These are phyloP conservation scores for Solanum arcanum DNA, from an alignment of 257 asterid species.

Conservation along the genomic window DNA sequence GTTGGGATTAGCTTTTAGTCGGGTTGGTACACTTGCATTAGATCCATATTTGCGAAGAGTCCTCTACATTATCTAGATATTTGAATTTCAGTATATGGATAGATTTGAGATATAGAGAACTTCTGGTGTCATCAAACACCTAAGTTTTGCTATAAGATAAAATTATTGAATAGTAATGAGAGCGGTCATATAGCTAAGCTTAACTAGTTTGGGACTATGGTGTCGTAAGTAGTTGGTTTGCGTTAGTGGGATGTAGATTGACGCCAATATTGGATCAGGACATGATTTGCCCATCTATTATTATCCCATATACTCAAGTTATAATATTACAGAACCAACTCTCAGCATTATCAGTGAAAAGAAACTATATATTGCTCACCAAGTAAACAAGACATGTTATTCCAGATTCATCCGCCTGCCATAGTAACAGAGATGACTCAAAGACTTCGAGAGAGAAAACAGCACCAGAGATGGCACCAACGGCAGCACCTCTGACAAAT, in stretches of 20 bases:
- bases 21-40: neutral
- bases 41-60: neutral
- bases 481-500: slow-evolving; percentile 90
- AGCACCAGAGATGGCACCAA: slow-evolving; percentile 97
- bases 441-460: slow-evolving; percentile 97
- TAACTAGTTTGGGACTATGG: neutral
- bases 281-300: neutral
- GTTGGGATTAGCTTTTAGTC: neutral
- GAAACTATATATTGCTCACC: slow-evolving; percentile 34
- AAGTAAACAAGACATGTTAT: slow-evolving; percentile 79
- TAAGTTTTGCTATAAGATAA: neutral
- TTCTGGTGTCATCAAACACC: neutral
- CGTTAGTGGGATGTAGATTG: neutral
- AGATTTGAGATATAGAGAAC: neutral
- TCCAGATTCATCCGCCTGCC: slow-evolving; percentile 97
- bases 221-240: neutral
- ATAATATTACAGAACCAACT: neutral
- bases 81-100: neutral
- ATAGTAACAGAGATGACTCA: slow-evolving; percentile 65
- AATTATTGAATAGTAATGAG: neutral
- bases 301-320: neutral
- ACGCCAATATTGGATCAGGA: neutral
- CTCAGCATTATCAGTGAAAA: neutral
- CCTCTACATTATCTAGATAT: neutral
- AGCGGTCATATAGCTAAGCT: neutral